Percentiles rank a stretch among this genome's conserved stretches.
phyloP scores from a whole-genome alignment of 2,329 filamentous ascomycete species.

The Pseudofabraea citricarpa region DNA sequence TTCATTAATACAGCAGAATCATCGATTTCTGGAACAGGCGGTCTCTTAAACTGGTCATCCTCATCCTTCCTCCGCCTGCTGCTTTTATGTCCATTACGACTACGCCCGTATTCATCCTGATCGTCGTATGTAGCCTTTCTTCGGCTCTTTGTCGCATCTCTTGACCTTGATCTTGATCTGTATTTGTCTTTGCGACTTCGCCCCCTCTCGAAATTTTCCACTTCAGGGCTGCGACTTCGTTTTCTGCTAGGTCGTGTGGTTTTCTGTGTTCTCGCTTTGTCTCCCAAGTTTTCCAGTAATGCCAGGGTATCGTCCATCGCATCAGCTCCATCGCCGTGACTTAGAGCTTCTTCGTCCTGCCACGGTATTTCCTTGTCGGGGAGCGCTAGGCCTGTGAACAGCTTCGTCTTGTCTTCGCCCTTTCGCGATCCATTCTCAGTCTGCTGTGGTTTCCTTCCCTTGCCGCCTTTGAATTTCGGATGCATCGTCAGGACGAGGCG shows the following conservation, averaged over 20 bases:
- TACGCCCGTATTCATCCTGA: conserved; percentile 55
- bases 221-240: conserved; percentile 46
- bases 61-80: conserved; percentile 39
- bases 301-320: conserved; percentile 91
- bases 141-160: conserved; percentile 32
- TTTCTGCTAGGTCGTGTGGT: conserved; percentile 38
- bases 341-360: conserved; percentile 40
- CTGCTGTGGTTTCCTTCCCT: conserved; percentile 32
- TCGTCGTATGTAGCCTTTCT: conserved; percentile 45
- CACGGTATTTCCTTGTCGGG: conserved; percentile 67
- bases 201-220: conserved; percentile 29
- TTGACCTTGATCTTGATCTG: conserved; percentile 48
- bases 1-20: conserved; percentile 79
- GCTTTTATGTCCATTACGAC: conserved; percentile 33
- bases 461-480: conserved; percentile 71
- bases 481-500: conserved; percentile 86
- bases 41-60: conserved; percentile 58
- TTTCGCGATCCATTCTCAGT: conserved; percentile 37
- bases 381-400: conserved; percentile 87
- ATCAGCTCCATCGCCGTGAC: conserved; percentile 41
- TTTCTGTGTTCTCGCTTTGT: conserved; percentile 45
- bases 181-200: conserved; percentile 34
- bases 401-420: conserved; percentile 68
- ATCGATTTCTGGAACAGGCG: conserved; percentile 71
- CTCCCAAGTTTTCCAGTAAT: conserved; percentile 79